Conservation (phyloP, 441 rosid species). For the Euphorbia celastroides region DNA sequence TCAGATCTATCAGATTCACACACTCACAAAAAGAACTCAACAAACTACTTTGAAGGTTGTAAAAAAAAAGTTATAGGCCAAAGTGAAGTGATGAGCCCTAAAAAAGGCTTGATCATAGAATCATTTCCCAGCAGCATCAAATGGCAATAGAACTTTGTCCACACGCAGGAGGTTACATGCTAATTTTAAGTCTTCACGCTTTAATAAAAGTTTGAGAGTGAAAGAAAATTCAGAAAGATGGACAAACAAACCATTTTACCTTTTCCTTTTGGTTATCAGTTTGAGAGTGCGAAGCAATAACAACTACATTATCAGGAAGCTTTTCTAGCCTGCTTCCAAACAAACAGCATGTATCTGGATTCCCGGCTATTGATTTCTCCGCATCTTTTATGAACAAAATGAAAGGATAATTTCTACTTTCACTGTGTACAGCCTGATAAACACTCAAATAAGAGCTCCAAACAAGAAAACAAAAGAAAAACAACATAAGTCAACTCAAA, state of each 20-base stretch:
- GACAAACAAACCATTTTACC: slow-evolving; percentile 30
- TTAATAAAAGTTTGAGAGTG: background rate
- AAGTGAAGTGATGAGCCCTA: background rate
- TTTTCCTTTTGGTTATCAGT: slow-evolving; percentile 68
- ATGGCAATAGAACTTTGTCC: background rate
- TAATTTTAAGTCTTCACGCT: background rate
- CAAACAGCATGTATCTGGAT: slow-evolving; percentile 48
- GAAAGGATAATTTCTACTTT: slow-evolving; percentile 66
- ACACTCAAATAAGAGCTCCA: slow-evolving; percentile 9
- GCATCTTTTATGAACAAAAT: slow-evolving; percentile 76
- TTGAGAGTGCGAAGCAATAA: slow-evolving; percentile 66
- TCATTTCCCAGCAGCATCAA: background rate
- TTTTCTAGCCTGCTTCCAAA: slow-evolving; percentile 60
- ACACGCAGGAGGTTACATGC: background rate
- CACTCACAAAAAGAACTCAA: no score
- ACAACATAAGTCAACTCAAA: slow-evolving; percentile 9
- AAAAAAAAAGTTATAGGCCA: background rate
- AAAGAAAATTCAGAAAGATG: background rate
- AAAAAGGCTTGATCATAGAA: background rate
- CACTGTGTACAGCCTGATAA: slow-evolving; percentile 45
- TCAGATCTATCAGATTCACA: no score
- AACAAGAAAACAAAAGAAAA: slow-evolving; percentile 16
- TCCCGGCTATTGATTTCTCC: slow-evolving; percentile 73
- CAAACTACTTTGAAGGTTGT: background rate
- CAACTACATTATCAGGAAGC: slow-evolving; percentile 64